Evolutionary conservation across 2,329 filamentous ascomycete genomes (phyloP), one percentile per base, ranked within the genome.

Genomic region (Nigrospora osmanthi): DNA sequence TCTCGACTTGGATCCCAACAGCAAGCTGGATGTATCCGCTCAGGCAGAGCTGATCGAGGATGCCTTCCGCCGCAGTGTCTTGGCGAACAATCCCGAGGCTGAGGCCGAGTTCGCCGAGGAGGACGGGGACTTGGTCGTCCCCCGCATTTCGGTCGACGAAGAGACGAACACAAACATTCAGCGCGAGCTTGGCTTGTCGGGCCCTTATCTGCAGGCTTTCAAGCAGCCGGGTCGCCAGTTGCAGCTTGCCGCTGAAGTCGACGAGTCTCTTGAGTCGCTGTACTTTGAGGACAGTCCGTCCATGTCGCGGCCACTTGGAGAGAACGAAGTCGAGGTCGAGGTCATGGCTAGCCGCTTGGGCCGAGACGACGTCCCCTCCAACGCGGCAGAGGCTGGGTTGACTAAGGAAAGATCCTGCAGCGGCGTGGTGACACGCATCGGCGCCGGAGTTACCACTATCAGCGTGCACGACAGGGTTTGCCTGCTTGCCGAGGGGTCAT

Each of bases 401-500:
- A 36, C 35, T 7, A n/a, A 6, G 11, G 35, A 36, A 11, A n/a
- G 35, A 7, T 36, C 35, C 17, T 36, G 35, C 35, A 36, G 35
- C 17, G 35, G 35, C 11, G 11, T 10, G n/a, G 35, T 36, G 35
- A 13, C 35, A n/a, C 35, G 35, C 35, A 17, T 36, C 35, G 23
- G 23, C 23, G 23, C 23, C 23, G 23, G 9, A 2, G 23, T 28
- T 28, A 7, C 9, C 23, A 52, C 49, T n/a, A 38, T 61, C 19
- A n/a, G 48, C 19, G 46, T 58, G 3, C 57, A 58, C 11, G 56
- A 60, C 48, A 49, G 53, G 12, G 56, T 61, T 6, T 57, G 56
- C 34, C 64, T 64, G 17, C 62, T 75, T 14, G 61, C 64, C 57
- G 43, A 71, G 67, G 53, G 52, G 10, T 57, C 56, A 10, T 57